Percentiles rank a stretch among this genome's conserved stretches.
Evolutionary conservation across 257 asterid genomes (phyloP).

Genomic region (Nicotiana attenuata): DNA sequence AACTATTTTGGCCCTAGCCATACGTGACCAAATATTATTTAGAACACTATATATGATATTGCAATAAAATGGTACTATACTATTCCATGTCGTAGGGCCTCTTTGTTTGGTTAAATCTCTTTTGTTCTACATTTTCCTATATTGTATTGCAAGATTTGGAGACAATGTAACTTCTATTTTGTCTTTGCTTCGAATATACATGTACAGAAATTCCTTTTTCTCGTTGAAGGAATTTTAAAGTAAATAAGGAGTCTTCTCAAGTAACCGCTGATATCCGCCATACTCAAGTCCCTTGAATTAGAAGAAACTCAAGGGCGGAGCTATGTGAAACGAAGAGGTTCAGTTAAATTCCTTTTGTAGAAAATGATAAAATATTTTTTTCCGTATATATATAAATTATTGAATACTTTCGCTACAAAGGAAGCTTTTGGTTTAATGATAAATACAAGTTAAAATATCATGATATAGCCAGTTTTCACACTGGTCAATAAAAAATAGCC

Average conservation of each 20-base stretch:
- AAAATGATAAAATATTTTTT: background rate
- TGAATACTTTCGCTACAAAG: background rate
- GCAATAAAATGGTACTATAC: background rate
- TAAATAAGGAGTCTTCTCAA: background rate
- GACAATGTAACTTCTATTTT: background rate
- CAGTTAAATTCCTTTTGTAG: background rate
- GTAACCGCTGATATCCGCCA: background rate
- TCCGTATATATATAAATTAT: background rate
- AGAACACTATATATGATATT: background rate
- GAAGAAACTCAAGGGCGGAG: background rate
- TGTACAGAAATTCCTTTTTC: background rate
- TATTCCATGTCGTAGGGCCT: background rate
- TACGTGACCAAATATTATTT: background rate
- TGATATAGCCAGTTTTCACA: too few relatives aligned
- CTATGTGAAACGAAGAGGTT: background rate
- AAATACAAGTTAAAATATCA: too few relatives aligned
- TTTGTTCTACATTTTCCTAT: background rate
- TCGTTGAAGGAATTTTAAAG: background rate
- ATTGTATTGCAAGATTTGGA: background rate
- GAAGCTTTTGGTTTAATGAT: background rate
- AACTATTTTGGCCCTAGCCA: background rate
- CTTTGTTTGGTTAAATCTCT: background rate
- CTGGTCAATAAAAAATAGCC: too few relatives aligned
- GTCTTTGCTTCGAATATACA: constrained; percentile 2
- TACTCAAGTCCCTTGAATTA: background rate